Evolutionary conservation across 805 yeast species (phyloP).

Genomic region (Priceomyces fermenticarens): DNA sequence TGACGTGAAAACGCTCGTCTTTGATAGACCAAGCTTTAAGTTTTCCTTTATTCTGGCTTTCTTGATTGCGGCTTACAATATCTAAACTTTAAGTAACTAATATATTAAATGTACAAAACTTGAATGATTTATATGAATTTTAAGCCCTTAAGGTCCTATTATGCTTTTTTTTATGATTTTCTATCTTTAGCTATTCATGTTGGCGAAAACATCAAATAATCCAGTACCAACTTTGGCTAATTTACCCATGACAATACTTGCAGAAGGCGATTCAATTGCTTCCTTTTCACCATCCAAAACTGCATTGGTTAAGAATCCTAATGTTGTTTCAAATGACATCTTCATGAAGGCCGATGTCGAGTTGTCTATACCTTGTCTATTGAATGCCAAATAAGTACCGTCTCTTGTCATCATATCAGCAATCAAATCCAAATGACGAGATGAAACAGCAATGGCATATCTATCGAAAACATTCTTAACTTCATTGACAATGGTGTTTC

Average conservation of each 20-base stretch:
- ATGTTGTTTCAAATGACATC: constrained; percentile 98
- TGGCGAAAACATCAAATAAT: constrained; percentile 74
- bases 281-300: constrained; percentile 91
- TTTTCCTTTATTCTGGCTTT: constrained; percentile 52
- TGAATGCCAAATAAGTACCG: constrained; percentile 94
- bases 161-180: too few relatives aligned
- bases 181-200: constrained; percentile 43
- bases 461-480: constrained; percentile 93
- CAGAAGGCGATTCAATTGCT: constrained; percentile 85
- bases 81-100: constrained; percentile 30
- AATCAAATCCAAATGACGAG: constrained; percentile 92
- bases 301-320: constrained; percentile 95
- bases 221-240: constrained; percentile 94
- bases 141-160: neutral
- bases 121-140: neutral
- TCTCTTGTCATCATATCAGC: constrained; percentile 99
- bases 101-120: constrained; percentile 2
- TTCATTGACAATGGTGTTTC: constrained; percentile 95
- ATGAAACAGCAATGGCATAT: constrained; percentile 89
- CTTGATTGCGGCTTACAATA: constrained; percentile 57
- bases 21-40: constrained; percentile 63
- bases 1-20: constrained; percentile 49
- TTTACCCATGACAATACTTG: constrained; percentile 90
- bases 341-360: constrained; percentile 95
- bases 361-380: constrained; percentile 97